A percentile compares a stretch with the other conserved stretches of the same genome.
Evolutionary conservation across 83 land plant genomes (phyloP).

Genomic region (Picea engelmannii): DNA sequence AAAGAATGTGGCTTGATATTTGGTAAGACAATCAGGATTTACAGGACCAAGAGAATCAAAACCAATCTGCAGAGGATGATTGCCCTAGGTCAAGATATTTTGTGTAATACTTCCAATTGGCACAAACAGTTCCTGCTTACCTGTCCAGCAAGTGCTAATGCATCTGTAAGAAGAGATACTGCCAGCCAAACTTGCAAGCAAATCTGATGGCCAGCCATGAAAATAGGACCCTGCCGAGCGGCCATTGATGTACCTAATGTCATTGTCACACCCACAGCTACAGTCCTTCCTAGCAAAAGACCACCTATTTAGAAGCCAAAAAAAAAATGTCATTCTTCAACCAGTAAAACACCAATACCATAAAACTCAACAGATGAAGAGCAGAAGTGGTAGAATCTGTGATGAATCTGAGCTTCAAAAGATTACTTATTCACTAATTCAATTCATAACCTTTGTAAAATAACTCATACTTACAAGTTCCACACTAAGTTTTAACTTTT

Average conservation of each 20-base stretch:
- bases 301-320: constrained; percentile 50
- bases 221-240: constrained; percentile 77
- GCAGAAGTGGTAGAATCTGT: background rate
- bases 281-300: constrained; percentile 67
- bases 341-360: background rate
- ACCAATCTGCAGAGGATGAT: background rate
- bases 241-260: constrained; percentile 93
- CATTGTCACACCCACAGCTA: constrained; percentile 69
- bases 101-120: background rate
- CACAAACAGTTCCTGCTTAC: constrained; percentile 34
- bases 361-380: background rate
- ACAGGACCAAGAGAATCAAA: background rate
- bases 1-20: background rate
- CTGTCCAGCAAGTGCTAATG: constrained; percentile 97
- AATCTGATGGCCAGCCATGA: constrained; percentile 97
- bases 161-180: constrained; percentile 88
- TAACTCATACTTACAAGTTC: background rate
- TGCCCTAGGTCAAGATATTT: background rate
- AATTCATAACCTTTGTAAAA: background rate
- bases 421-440: background rate
- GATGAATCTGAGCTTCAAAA: background rate
- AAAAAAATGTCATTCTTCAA: background rate
- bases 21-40: background rate
- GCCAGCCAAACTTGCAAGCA: constrained; percentile 96
- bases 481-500: background rate